Base-by-base conservation (phyloP, 1,139 yeast species). In the Maudiozyma humilis region DNA sequence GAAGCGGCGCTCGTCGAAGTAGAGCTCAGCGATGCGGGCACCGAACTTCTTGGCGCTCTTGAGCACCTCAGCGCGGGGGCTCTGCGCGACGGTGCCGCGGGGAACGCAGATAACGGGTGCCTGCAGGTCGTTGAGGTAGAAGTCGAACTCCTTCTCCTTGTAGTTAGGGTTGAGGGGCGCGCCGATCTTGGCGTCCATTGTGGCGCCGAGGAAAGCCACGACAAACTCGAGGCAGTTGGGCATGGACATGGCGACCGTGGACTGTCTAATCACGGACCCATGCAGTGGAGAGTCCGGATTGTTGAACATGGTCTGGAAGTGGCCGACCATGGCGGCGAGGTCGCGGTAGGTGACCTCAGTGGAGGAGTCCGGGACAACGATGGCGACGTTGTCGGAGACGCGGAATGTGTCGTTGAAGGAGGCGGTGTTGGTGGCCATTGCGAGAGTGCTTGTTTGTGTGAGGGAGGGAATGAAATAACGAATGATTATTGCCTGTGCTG, bases 101-200 rank as follows among this genome's bases (percentile, higher is more conserved):
- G 82, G 78, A 12, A 79, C 81, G 44, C 79, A 62, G 23, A 80
- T 68, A 32, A 77, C 75, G 41, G 68, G 68, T 2, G 83, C 70
- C 51, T 74, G 65, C 51, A 79, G 64, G 54, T 80, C 86, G 40
- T 71, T 73, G 46, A 80, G 64, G 56, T 79, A 79, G 57, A 78
- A 78, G 52, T 76, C 77, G 56, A 78, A 76, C 61, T 80, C 87
- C 31, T 65, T 54, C 52, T 74, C 72, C 55, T 73, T 77, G 60
- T 78, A 79, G 44, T 70, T 70, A 13, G 84, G 73, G 55, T 80
- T 80, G 56, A 80, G 64, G 3, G 87, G 87, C 3, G 84, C 82
- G 17, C 81, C 82, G 36, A 79, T 66, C 52, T 72, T 68, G 0
- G 77, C 72, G 20, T 75, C 70, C 50, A 73, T 70, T 1, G 82